A percentile compares a stretch with the other conserved stretches of the same genome.
Evolutionary conservation across 2,329 filamentous ascomycete species (phyloP).

Genomic region (Colletotrichum sp.): DNA sequence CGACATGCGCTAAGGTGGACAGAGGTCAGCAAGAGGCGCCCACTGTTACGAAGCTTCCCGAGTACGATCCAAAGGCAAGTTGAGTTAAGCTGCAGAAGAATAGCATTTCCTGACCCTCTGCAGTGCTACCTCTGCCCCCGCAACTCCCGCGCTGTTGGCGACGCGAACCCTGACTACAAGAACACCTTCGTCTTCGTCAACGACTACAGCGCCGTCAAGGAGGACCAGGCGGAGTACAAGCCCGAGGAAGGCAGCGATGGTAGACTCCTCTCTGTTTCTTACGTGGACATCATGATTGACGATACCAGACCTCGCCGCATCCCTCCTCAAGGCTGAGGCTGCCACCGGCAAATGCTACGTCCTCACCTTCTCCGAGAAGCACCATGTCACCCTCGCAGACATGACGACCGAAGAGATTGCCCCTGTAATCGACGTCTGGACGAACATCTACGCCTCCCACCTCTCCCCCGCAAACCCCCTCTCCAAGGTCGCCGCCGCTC

Average conservation of each 20-base stretch:
- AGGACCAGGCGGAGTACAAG: slow-evolving; percentile 82
- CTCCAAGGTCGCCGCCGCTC: slow-evolving; percentile 40
- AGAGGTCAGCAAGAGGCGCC: slow-evolving; percentile 81
- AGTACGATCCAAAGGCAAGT: slow-evolving; percentile 78
- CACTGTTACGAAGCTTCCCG: slow-evolving; percentile 71
- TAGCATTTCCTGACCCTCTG: background rate
- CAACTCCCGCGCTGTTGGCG: slow-evolving; percentile 87
- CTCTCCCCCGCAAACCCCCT: slow-evolving; percentile 75
- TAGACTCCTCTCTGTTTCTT: background rate
- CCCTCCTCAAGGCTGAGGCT: slow-evolving; percentile 81
- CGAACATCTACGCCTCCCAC: slow-evolving; percentile 84
- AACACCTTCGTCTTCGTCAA: slow-evolving; percentile 95
- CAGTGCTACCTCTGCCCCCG: slow-evolving; percentile 94
- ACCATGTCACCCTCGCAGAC: slow-evolving; percentile 92
- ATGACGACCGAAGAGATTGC: slow-evolving; percentile 79
- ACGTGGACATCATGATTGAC: background rate
- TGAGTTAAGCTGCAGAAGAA: background rate
- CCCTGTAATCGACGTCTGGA: slow-evolving; percentile 89
- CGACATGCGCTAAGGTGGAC: background rate
- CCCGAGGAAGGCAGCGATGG: slow-evolving; percentile 43
- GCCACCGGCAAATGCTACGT: slow-evolving; percentile 98
- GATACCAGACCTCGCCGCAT: slow-evolving; percentile 68
- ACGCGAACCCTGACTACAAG: slow-evolving; percentile 84
- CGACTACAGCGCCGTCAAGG: slow-evolving; percentile 96
- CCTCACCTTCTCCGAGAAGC: slow-evolving; percentile 88